A percentile compares a stretch with the other conserved stretches of the same genome.
Evolutionary conservation across 78 protist genomes (phyloP).

Genomic region (Protostelium mycophagum): DNA sequence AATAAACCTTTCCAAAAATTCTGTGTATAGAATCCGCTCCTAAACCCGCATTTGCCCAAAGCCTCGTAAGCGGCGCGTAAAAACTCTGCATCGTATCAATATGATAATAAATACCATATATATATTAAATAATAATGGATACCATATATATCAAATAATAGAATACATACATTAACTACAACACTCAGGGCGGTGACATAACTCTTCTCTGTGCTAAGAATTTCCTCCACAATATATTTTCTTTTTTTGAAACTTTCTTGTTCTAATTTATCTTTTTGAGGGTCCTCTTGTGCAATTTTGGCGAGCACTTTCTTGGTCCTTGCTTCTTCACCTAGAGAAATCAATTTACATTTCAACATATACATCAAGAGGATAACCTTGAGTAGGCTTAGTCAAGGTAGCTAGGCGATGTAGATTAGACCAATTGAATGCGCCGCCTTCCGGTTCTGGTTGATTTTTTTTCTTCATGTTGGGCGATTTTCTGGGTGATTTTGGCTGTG

Average conservation of each 20-base stretch:
- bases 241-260: neutral
- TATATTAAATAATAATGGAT: no score
- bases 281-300: neutral
- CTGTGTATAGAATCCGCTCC: neutral
- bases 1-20: neutral
- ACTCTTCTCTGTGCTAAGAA: neutral
- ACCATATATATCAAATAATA: no score
- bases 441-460: neutral
- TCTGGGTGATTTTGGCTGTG: neutral
- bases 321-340: neutral
- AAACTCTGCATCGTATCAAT: neutral
- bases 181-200: neutral
- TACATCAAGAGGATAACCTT: neutral
- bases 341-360: no score
- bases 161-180: neutral
- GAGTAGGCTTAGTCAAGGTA: neutral
- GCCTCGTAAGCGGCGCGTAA: neutral
- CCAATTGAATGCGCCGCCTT: neutral
- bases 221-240: neutral
- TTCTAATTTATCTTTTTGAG: neutral
- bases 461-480: no score
- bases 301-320: neutral
- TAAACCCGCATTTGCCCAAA: neutral
- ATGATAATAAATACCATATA: no score
- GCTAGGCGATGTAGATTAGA: neutral